Evolutionary conservation across 768 basidiomycete genomes (phyloP).

Genomic region (Strobilomyces confusus): DNA sequence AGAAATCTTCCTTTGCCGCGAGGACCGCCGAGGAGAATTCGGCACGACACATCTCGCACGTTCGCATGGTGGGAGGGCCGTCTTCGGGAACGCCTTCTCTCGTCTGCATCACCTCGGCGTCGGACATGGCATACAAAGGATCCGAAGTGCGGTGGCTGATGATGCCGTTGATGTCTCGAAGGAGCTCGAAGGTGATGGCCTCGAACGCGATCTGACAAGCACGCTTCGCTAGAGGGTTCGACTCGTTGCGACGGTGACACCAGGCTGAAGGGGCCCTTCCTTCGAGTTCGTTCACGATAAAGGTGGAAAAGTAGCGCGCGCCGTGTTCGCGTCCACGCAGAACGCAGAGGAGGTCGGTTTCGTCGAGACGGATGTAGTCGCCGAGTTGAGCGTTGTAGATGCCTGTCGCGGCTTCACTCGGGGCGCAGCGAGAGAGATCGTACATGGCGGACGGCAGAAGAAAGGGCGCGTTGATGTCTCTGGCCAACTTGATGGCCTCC

Average conservation of each 20-base stretch:
- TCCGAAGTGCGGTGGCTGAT: slow-evolving; percentile 63
- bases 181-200: slow-evolving; percentile 67
- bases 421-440: slow-evolving; percentile 66
- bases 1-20: slow-evolving; percentile 57
- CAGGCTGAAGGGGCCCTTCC: slow-evolving; percentile 47
- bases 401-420: slow-evolving; percentile 58
- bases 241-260: slow-evolving; percentile 50
- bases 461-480: slow-evolving; percentile 48
- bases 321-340: slow-evolving; percentile 69
- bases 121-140: slow-evolving; percentile 66
- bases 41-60: slow-evolving; percentile 61
- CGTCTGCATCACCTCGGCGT: slow-evolving; percentile 63
- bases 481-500: slow-evolving; percentile 63
- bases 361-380: slow-evolving; percentile 39
- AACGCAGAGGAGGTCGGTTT: slow-evolving; percentile 53
- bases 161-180: slow-evolving; percentile 69
- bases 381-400: slow-evolving; percentile 36
- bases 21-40: slow-evolving; percentile 63
- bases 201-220: slow-evolving; percentile 71
- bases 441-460: slow-evolving; percentile 77
- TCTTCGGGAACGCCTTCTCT: slow-evolving; percentile 44
- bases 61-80: slow-evolving; percentile 43
- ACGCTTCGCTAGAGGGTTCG: slow-evolving; percentile 42
- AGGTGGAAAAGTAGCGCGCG: slow-evolving; percentile 72
- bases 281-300: slow-evolving; percentile 72